These are phyloP conservation scores for Spiromastix sp. DNA, from an alignment of 2,329 filamentous ascomycete genomes.

Conservation along the genomic window DNA sequence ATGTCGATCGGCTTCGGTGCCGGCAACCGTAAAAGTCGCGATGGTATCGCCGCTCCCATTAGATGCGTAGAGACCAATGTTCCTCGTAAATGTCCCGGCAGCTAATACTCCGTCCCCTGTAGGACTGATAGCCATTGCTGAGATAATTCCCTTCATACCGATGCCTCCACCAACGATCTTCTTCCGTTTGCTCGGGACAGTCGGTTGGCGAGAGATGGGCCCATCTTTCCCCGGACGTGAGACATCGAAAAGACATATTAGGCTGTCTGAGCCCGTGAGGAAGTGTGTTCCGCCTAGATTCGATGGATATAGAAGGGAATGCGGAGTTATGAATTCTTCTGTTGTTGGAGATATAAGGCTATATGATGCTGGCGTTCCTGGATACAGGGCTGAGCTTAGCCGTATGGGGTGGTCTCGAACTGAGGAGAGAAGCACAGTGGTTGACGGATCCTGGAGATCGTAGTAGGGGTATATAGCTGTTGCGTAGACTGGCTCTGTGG, in stretches of 20 bases:
- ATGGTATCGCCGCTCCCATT: slow-evolving; percentile 39
- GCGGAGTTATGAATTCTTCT: slow-evolving; percentile 46
- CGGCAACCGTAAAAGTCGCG: slow-evolving; percentile 40
- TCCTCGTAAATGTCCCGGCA: slow-evolving; percentile 47
- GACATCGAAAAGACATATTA: slow-evolving; percentile 48
- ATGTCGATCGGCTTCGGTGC: slow-evolving; percentile 25
- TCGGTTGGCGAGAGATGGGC: slow-evolving; percentile 36
- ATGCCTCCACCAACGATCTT: slow-evolving; percentile 36
- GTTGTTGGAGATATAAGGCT: slow-evolving; percentile 44
- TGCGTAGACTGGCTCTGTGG: slow-evolving; percentile 42
- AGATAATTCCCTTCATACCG: slow-evolving; percentile 47
- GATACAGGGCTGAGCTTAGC: slow-evolving; percentile 44
- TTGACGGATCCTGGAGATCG: slow-evolving; percentile 39
- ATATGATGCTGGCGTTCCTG: slow-evolving; percentile 41
- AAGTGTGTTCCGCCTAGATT: slow-evolving; percentile 40
- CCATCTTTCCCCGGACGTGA: slow-evolving; percentile 34
- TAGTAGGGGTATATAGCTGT: slow-evolving; percentile 47
- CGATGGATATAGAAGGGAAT: slow-evolving; percentile 43
- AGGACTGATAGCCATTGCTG: slow-evolving; percentile 38
- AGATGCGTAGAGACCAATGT: slow-evolving; percentile 45
- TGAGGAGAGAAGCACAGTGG: slow-evolving; percentile 42
- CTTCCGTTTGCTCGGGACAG: slow-evolving; percentile 40
- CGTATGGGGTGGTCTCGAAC: slow-evolving; percentile 46
- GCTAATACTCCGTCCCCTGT: slow-evolving; percentile 40
- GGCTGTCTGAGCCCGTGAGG: slow-evolving; percentile 45